Percentiles rank a stretch among this genome's conserved stretches.
Conservation (phyloP, 2,329 filamentous ascomycete species). For the Cryoendolithus antarcticus region DNA sequence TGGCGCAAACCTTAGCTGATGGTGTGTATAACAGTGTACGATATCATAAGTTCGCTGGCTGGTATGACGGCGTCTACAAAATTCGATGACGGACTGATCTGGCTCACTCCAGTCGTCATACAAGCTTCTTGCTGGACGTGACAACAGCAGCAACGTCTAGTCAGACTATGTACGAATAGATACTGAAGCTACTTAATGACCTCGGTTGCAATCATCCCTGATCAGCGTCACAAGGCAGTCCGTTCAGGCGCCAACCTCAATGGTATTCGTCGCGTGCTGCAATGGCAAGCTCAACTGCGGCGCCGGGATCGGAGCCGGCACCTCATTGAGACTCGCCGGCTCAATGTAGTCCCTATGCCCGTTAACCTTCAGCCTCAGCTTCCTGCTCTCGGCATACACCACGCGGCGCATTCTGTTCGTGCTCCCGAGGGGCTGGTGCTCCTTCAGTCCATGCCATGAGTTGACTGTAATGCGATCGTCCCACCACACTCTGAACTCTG, state of each 20-base stretch:
- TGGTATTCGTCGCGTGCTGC: conserved; percentile 13
- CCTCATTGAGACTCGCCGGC: conserved; percentile 25
- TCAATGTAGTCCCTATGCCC: conserved; percentile 29
- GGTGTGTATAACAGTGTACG: no score
- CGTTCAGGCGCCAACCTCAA: conserved; percentile 5
- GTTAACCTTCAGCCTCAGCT: conserved; percentile 28
- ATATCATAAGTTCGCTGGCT: no score
- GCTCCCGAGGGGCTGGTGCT: conserved; percentile 27
- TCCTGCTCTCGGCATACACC: conserved; percentile 30
- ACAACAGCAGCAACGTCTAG: no score
- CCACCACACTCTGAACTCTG: conserved; percentile 29
- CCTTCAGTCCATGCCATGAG: conserved; percentile 28
- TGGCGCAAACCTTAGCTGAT: no score
- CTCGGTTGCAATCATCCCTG: no score
- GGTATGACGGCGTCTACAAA: no score
- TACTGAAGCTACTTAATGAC: no score
- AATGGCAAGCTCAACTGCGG: conserved; percentile 15
- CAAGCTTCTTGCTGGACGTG: no score
- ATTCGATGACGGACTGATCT: no score
- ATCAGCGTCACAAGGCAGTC: no score
- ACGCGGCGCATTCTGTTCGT: conserved; percentile 30
- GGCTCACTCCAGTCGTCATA: no score
- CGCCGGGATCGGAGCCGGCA: conserved; percentile 23
- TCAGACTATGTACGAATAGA: no score
- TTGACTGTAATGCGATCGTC: conserved; percentile 29